Evolutionary conservation across 2,329 filamentous ascomycete species (phyloP).

Genomic region (Ophiosphaerella herpotricha): DNA sequence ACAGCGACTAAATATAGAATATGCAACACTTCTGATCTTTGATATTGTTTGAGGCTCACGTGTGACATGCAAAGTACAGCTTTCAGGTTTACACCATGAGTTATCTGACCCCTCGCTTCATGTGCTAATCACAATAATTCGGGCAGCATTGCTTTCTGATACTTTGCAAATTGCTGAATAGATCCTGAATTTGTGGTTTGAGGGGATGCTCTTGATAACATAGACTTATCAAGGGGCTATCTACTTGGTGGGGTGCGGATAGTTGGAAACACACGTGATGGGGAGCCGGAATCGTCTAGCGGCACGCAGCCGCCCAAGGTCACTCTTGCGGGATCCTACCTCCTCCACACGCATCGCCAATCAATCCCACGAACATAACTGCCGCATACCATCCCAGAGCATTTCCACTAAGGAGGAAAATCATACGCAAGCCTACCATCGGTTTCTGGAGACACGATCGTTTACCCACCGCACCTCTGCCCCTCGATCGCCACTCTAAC

Average conservation of each 20-base stretch:
- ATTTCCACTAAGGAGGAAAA: no score
- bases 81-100: no score
- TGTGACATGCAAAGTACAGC: no score
- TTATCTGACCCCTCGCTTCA: no score
- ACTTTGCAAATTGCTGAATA: no score
- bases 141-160: no score
- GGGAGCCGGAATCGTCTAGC: constrained; percentile 13
- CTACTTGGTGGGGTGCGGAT: constrained; percentile 3
- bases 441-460: constrained; percentile 6
- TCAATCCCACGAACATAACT: neutral
- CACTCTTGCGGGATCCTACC: constrained; percentile 13
- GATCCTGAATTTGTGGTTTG: no score
- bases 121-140: no score
- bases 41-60: no score
- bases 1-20: no score
- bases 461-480: constrained; percentile 14
- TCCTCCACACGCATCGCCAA: constrained; percentile 7
- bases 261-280: constrained; percentile 18
- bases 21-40: no score
- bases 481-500: constrained; percentile 24
- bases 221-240: neutral
- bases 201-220: no score
- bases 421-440: neutral
- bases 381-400: neutral
- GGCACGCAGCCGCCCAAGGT: constrained; percentile 15